These are phyloP conservation scores for Pseudozyma thailandica DNA, from an alignment of 1,284 basidiomycete genomes.

Conservation along the genomic window DNA sequence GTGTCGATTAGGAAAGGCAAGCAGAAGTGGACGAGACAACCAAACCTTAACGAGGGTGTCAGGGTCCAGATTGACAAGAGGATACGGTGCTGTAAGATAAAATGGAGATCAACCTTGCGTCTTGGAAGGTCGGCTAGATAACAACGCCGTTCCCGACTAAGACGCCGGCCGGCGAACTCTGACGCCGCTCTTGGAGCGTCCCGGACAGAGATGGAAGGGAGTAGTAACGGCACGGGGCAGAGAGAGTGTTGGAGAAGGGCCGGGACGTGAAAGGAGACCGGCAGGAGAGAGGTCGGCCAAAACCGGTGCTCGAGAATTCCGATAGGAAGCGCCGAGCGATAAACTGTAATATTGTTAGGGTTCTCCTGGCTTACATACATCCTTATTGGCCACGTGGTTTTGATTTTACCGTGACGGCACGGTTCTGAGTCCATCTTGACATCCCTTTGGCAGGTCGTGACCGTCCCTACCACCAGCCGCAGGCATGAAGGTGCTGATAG, in stretches of 20 bases:
- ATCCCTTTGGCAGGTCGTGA: too few species aligned
- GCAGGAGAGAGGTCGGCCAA: neutral
- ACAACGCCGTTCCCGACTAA: neutral
- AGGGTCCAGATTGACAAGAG: neutral
- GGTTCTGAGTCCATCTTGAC: too few species aligned
- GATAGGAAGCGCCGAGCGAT: neutral
- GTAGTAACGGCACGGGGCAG: neutral
- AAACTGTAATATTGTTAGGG: neutral
- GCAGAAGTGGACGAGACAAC: neutral
- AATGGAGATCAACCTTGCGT: neutral
- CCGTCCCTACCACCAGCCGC: too few species aligned
- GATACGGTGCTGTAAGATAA: conserved; percentile 3
- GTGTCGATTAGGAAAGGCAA: too few species aligned
- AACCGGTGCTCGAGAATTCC: conserved; percentile 1
- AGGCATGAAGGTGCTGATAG: too few species aligned
- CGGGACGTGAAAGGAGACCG: neutral
- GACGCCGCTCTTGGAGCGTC: neutral
- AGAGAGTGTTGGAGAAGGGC: neutral
- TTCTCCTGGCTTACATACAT: too few species aligned
- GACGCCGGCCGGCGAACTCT: neutral
- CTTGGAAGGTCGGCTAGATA: neutral
- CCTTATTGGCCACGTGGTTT: too few species aligned
- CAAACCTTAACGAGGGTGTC: too few species aligned
- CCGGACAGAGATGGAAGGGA: neutral
- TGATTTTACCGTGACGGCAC: too few species aligned